Base-by-base conservation (phyloP, 768 basidiomycete species). In the Rhizopogon roseolus region DNA sequence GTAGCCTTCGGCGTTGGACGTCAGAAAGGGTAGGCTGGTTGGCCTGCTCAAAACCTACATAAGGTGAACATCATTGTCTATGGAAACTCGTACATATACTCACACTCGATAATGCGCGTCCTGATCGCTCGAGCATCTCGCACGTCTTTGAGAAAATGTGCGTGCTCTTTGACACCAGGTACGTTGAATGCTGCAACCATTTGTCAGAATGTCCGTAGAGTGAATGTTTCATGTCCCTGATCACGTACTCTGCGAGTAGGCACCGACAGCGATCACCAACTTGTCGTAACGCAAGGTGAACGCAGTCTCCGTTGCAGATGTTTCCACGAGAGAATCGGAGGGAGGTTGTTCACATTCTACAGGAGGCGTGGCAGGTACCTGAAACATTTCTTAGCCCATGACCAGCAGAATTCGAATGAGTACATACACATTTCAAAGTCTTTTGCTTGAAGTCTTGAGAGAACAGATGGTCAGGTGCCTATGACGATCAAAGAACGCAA, bases 251-350 rank as follows among this genome's bases (percentile, higher is more conserved):
- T 93, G 90, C 2, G 81, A 83, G 69, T 93, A 93, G 43, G 88
- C 87, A 2, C 93, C 93, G 1, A 91, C 90, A 6, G 89, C 84
- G 45, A 95, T 82, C 52, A 94, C 81, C 11, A 94, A 77, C 64
- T 88, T 90, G 68, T 94, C 91, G 62, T 88, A 93, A 17, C 71
- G 67, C 41, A 93, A 46, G 8, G 76, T 73, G 65, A 89, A 92
- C 7, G 76, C 68, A 28, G 72, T 42, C 32, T 60, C 56, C 4
- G 61, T 43, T 22, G 65, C 55, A 39, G 63, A 59, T 11, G 43
- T 40, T 7, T 61, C 62, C 19, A 49, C 55, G 42, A 42, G 44
- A 13, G 37, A 57, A 10, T 53, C 53, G 13, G 61, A 49, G 19
- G 46, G 6, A 11, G 62, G 41, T 19, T 57, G 50, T 29, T 72